Evolutionary conservation across 1,139 yeast genomes (phyloP), one percentile per base, ranked within the genome.

Genomic region (Geotrichum histeridarum): DNA sequence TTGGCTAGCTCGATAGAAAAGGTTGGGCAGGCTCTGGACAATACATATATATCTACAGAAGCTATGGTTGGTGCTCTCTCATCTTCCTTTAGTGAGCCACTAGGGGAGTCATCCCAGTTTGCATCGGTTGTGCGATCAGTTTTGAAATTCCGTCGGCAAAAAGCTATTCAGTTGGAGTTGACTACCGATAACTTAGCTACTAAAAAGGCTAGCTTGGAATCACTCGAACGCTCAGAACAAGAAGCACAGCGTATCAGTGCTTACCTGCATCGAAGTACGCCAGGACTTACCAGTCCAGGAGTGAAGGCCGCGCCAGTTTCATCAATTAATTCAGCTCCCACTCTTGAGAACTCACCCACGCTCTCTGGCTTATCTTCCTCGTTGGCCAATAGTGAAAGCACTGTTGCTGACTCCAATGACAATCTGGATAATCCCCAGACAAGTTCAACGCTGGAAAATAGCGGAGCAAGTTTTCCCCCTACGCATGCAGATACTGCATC

Each of bases 61-160:
- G 76, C 82, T 3, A 73, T 91, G 18, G 83, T 85, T n/a, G 79
- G 82, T 41, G 80, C 82, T 46, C 73, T 90, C 46, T 83, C 87
- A 59, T 80, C 88, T 9, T 81, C 82, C 54, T 84, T 89, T 61
- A 79, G 88, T 39, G 97, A 91, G 65, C 95, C 95, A 4, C 73
- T 90, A 37, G 83, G 87, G 5, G 97, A 91, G 65, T 80, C 87
- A 14, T 90, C 86, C 12, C 89, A 86, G 63, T 83, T 85, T 69
- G 82, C 94, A 0, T 76, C 77, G 5, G 83, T 85, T 0, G 80
- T 86, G 1, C 78, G 86, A 50, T 79, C 80, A 45, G 80, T 91
- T n/a, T 76, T 85, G 48, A 84, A 83, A 63, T 91, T 79, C 66
- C 81, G 90, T 53, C 76, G 79, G 43, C 77, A 83, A 61, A 91